Evolutionary conservation across 164 flowering plant species (phyloP), one percentile per base, ranked within the genome.

Genomic region (Pachysandra terminalis): DNA sequence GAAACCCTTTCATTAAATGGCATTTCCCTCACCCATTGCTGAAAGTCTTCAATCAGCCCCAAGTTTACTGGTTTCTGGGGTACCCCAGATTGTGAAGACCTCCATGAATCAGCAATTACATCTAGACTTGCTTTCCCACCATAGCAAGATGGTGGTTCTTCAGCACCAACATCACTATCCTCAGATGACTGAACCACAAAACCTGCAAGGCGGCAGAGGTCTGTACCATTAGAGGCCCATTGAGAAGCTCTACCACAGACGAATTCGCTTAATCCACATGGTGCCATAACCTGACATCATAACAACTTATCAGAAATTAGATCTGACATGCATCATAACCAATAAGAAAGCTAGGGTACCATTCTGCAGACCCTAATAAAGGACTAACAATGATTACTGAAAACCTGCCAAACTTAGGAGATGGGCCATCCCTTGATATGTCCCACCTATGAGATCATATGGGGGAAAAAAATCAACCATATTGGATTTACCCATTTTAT

Each of bases 221-320:
- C 97, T 64, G 97, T 89, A 61, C 97, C 97, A 81, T 95, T 95
- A 56, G 89, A 79, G 65, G 81, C 79, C 93, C 96, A 90, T 73
- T 90, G 86, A 24, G 97, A 81, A 67, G 92, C 97, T 79, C 80
- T 86, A 76, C 97, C 97, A 82, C 99, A 95, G 24, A 92, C 81
- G 75, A 86, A 81, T 79, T 92, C 97, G 26, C 75, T 81, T 23
- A 80, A 79, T 75, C 96, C 97, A 82, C 99, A 95, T 16, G 97
- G 97, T 59, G 83, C 86, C 55, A 95, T 75, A 78, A 86, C 93
- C 98, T 92, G 86, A 64, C 19, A 72, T 62, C 40, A 73, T n/a
- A 65, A 25, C 57, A 70, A 21, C 96, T 96, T 96, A 95, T 17
- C 56, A 22, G 87, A 90, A 71, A 95, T 59, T 67, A 69, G 65